Base-by-base conservation (phyloP, 1,139 yeast genomes). In the Scheffersomyces illinoinensis region DNA sequence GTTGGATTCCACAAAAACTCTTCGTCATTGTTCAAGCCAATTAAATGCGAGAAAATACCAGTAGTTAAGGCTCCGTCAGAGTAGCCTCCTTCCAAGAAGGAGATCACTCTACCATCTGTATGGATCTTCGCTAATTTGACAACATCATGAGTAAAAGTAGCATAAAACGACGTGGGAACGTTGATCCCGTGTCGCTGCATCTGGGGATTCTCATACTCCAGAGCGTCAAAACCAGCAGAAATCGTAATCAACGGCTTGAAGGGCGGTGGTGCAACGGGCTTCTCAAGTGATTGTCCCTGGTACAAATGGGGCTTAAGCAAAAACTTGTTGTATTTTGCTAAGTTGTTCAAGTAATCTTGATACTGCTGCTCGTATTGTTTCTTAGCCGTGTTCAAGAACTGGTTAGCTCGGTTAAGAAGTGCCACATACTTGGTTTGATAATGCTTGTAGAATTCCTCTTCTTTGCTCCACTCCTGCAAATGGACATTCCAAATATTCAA, bases 171-270 rank as follows among this genome's bases (percentile, higher is more conserved):
- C 0, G 97, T 90, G 4, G 97, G 97, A 4, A 91, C 93, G 64
- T 89, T 88, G 47, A 89, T 91, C 0, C 88, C 88, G 69, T 91
- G 97, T 60, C 97, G 79, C 73, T 91, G 97, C 97, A 91, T 91
- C 59, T 88, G 86, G 21, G 86, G 85, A 60, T 88, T 88, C 69
- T 91, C 97, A 70, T 85, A 88, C 70, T 91, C 97, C 39, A 92
- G 88, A 2, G 96, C 97, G 74, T 91, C 97, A 71, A 91, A 91
- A 2, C 97, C 97, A 0, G 97, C 95, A 52, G 96, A 89, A 1
- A 91, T 81, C 19, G 89, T 82, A 5, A 91, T 85, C 61, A 91
- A 71, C 0, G 95, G 92, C 67, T 87, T 88, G 73, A 88, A 90
- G 0, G 85, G 84, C n/a, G 67, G 80, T 5, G 84, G 84, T 1